Evolutionary conservation across 129 eudicot genomes (phyloP).

Genomic region (Centella asiatica): DNA sequence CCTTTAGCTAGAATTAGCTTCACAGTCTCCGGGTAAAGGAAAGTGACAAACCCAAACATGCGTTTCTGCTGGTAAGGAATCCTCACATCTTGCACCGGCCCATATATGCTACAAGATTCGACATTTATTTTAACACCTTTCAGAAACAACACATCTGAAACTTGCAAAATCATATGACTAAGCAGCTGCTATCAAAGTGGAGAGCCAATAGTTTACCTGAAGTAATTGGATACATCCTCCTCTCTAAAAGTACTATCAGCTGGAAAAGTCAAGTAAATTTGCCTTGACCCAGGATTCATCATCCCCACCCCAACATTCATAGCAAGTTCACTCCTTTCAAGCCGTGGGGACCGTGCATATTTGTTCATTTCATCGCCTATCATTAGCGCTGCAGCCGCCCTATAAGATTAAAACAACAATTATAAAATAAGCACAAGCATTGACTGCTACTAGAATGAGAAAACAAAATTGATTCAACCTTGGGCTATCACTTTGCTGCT

Average conservation of each 20-base stretch:
- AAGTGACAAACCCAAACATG: slow-evolving; percentile 79
- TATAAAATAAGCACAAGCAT: neutral
- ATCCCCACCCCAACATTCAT: slow-evolving; percentile 28
- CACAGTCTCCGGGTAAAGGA: slow-evolving; percentile 67
- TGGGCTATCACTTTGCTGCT: slow-evolving; percentile 45
- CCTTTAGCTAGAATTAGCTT: slow-evolving; percentile 75
- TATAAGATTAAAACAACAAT: neutral
- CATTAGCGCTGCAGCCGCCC: slow-evolving; percentile 32
- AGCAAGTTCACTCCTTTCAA: slow-evolving; percentile 42
- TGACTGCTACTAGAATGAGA: neutral
- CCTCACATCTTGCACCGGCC: slow-evolving; percentile 89
- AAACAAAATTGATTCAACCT: slow-evolving; percentile 18
- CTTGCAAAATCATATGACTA: neutral
- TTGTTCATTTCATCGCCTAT: slow-evolving; percentile 50
- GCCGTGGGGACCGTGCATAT: slow-evolving; percentile 26
- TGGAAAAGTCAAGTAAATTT: slow-evolving; percentile 80
- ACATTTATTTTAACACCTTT: slow-evolving; percentile 3
- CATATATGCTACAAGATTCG: slow-evolving; percentile 33
- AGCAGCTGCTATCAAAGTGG: neutral
- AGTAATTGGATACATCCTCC: slow-evolving; percentile 73
- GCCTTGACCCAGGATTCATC: slow-evolving; percentile 63
- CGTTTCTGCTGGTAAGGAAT: slow-evolving; percentile 83
- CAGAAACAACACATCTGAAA: neutral
- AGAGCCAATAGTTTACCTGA: slow-evolving; percentile 40
- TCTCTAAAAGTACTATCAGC: slow-evolving; percentile 75